Base-by-base conservation (phyloP, 345 rosid species). In the Populus nigra region DNA sequence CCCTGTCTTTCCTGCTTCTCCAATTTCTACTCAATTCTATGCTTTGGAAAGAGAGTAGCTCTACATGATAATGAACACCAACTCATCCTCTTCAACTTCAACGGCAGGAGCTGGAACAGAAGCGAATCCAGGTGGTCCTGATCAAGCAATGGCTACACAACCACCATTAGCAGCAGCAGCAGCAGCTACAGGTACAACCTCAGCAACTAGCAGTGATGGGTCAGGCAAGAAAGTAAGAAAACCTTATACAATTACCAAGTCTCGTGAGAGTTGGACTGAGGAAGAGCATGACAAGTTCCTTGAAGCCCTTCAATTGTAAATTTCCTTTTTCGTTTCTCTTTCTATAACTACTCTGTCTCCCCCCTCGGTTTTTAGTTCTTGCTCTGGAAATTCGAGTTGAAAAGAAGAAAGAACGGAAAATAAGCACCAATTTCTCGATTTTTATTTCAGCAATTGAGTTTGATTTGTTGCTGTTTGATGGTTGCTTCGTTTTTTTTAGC, bases 251-350 rank as follows among this genome's bases (percentile, higher is more conserved):
- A 92, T 95, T 81, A 95, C 99, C 81, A 95, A 95, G 89, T 95
- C 98, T 0, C 90, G 99, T 23, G 99, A 95, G 88, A 95, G 94
- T 84, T 95, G 99, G 99, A 89, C 97, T 7, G 99, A 95, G 36
- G 98, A 95, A 85, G 99, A 93, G 79, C 99, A 95, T 78, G 99
- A 93, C 87, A 95, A 92, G 91, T 95, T 95, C 84, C 92, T 95
- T 25, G 98, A 96, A 90, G 98, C 99, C 65, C 99, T 96, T 84
- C 97, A 92, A 75, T 78, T 93, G 99, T 96, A 86, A 25, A 3
- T 35, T 71, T 29, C 38, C 68, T 23, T 47, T 65, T 36, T 66
- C 31, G 55, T 61, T 43, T 43, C 47, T 43, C 15, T 43, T 10
- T 43, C 15, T 43, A 11, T 13, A 10, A 3, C 47, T 13, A 23